phyloP scores from a whole-genome alignment of 371 early-diverging fungal genomes.

The Rhizopus stolonifer region DNA sequence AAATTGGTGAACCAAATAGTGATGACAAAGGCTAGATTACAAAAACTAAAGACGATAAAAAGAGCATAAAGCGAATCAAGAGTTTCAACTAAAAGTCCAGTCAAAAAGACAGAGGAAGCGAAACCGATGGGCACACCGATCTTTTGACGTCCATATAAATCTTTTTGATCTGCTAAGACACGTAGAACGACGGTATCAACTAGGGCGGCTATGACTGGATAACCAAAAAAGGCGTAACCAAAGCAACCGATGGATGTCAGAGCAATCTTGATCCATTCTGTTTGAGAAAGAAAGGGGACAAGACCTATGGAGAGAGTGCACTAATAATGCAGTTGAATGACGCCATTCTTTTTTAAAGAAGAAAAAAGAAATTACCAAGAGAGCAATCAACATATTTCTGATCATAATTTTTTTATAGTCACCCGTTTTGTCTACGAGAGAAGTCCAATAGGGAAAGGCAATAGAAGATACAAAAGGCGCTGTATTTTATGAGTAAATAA shows the following conservation, averaged over 20 bases:
- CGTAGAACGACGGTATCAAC: conserved; percentile 28
- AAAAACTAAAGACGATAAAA: conserved; percentile 25
- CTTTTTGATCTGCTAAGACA: conserved; percentile 29
- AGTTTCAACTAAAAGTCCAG: conserved; percentile 26
- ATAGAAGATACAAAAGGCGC: conserved; percentile 40
- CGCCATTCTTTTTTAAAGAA: conserved; percentile 13
- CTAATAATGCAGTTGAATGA: conserved; percentile 2
- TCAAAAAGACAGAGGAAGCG: conserved; percentile 33
- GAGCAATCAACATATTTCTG: conserved; percentile 32
- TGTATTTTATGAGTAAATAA: neutral
- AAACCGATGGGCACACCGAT: conserved; percentile 36
- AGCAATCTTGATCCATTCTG: conserved; percentile 14
- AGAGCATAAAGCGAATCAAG: conserved; percentile 28
- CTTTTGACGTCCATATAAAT: conserved; percentile 38
- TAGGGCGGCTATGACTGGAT: conserved; percentile 33
- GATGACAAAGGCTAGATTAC: conserved; percentile 21
- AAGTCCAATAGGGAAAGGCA: conserved; percentile 41
- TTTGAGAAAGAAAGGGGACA: conserved; percentile 27
- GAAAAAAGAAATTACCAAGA: no score
- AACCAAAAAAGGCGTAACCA: conserved; percentile 41
- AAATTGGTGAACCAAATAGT: conserved; percentile 14
- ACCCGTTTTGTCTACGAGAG: conserved; percentile 25
- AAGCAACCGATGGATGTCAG: conserved; percentile 29
- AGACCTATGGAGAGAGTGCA: conserved; percentile 25
- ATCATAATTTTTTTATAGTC: conserved; percentile 32